Evolutionary conservation across 768 basidiomycete species (phyloP), one percentile per base, ranked within the genome.

Genomic region (Trametes sanguinea): DNA sequence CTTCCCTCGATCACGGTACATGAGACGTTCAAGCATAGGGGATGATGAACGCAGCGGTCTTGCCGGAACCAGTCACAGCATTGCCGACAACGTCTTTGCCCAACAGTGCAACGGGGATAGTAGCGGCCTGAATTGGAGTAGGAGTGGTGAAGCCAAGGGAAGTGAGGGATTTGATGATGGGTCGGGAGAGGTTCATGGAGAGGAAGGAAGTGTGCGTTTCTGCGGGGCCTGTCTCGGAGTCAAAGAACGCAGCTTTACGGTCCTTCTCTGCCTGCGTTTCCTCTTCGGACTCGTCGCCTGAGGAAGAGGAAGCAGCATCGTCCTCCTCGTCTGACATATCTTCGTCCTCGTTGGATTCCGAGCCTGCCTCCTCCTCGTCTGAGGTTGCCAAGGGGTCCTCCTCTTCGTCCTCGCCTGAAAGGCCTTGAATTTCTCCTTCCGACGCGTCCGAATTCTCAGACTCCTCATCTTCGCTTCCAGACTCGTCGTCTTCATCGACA

Each of bases 11-110:
- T 98, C 95, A 57, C 97, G 84, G 71, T 95, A 98, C 56, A 95
- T 75, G 33, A 99, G 80, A 60, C 97, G 89, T 74, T 99, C 97
- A 52, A 95, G 75, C 77, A 95, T 90, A 43, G 97, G 97, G 97
- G 61, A 98, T 87, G 70, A 90, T 89, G 76, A 98, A 99, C 2
- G 97, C 97, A 9, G 94, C 96, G 1, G 97, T 99, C 80, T 99
- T 99, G 62, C 97, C 97, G 4, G 95, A 97, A 63, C 97, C 97
- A 16, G 97, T 99, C 16, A 96, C 92, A 17, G 97, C 96, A 61
- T 86, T 89, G 35, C 96, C 97, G 55, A 99, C 95, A 40, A 99
- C 84, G 73, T 99, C 97, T 72, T 97, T 95, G 53, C 97, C 97
- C 27, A 95, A 74, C 17, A 99, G 83, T 27, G 95, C 96, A 45